Evolutionary conservation across 371 early-diverging fungal genomes (phyloP), one percentile per base, ranked within the genome.

Genomic region (Thermomucor indicae-seudaticae): DNA sequence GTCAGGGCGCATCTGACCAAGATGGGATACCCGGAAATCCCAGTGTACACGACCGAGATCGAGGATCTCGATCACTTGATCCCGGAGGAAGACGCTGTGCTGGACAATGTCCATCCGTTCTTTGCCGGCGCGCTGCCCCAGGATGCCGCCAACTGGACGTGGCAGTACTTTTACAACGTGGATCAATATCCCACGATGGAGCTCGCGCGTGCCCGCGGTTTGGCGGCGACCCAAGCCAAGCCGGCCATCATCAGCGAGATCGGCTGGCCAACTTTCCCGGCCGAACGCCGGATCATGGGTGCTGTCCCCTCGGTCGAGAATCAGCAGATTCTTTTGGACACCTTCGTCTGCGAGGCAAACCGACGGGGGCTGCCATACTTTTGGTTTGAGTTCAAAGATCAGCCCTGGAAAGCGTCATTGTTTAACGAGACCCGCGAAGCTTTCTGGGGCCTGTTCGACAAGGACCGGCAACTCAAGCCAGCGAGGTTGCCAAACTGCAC

Each of bases 341-440:
- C 65, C 11, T 76, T 68, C 55, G 59, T 81, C 10, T 85, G 85
- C 57, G 70, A 79, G 8, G 79, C 81, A 34, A 78, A 80, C 47
- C 41, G 60, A 17, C 69, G 72, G 40, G 60, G 69, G 5, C 28
- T 83, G 37, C 74, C 81, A 8, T 82, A 83, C 47, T 77, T 70
- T 47, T 84, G 75, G 72, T 86, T 86, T 60, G 77, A 78, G 52
- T 83, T 83, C 50, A 78, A 83, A 56, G 86, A 86, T 58, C 82
- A 80, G 34, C 80, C 79, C 6, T 86, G 85, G 85, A 84, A 84
- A 67, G 46, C 43, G 19, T 54, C 47, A 35, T 65, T 64, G 47
- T 73, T 80, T 48, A 75, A 76, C 39, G 77, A 72, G 38, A 69
- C 63, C 8, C 66, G 75, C 12, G 86, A 86, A 56, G 64, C 79